A percentile compares a stretch with the other conserved stretches of the same genome.
Conservation (phyloP, 2,329 filamentous ascomycete genomes). For the Dichotomopilus funicola region DNA sequence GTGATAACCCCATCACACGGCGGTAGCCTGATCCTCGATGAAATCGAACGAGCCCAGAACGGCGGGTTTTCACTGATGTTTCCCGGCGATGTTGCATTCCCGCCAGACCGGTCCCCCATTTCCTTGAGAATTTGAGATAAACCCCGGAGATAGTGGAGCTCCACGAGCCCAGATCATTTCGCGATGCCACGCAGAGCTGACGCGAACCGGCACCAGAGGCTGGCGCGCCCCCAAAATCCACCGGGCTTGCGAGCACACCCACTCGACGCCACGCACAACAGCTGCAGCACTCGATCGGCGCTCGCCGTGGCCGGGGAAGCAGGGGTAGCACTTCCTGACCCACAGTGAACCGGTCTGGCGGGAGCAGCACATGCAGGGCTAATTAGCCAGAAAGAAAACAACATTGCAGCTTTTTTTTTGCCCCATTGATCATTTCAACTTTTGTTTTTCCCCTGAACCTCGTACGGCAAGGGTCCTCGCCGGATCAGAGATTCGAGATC, state of each 20-base stretch:
- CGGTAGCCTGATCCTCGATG: neutral
- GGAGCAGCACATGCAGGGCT: neutral
- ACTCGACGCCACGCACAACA: too few relatives aligned
- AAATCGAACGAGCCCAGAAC: neutral
- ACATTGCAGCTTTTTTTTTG: neutral
- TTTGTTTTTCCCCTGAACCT: neutral
- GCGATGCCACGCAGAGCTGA: slow-evolving; percentile 1
- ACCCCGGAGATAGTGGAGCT: too few relatives aligned
- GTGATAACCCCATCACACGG: neutral
- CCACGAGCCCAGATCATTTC: neutral
- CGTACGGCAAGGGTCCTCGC: neutral
- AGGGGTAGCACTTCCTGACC: neutral
- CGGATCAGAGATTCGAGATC: neutral
- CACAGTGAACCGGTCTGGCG: slow-evolving; percentile 3
- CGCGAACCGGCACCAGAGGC: neutral
- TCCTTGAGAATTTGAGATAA: neutral
- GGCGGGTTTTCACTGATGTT: neutral
- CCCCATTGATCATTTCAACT: neutral
- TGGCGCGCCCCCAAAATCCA: too few relatives aligned
- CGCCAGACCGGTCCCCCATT: neutral
- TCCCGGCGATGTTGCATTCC: neutral
- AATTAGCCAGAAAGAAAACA: slow-evolving; percentile 4
- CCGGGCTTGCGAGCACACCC: too few relatives aligned
- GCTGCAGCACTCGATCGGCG: too few relatives aligned
- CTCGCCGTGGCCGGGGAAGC: neutral